phyloP scores from a whole-genome alignment of 805 yeast species.

The Candida xyloterini region DNA sequence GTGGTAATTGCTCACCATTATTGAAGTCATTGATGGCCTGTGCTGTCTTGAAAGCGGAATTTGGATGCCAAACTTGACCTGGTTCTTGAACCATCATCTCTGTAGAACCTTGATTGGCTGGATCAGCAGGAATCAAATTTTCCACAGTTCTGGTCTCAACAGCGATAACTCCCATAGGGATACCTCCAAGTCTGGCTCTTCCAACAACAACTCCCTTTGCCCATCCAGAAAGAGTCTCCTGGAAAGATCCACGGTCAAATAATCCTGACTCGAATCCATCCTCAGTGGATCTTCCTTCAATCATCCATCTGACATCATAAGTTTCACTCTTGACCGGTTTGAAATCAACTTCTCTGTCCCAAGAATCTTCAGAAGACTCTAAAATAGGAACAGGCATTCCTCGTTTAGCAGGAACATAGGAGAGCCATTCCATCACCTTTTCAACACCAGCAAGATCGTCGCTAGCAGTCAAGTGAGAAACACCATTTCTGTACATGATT shows the following conservation, averaged over 20 bases:
- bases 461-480: slow-evolving; percentile 93
- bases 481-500: slow-evolving; percentile 98
- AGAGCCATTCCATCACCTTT: slow-evolving; percentile 92
- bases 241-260: slow-evolving; percentile 91
- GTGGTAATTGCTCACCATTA: slow-evolving; percentile 95
- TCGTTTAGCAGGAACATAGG: slow-evolving; percentile 89
- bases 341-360: slow-evolving; percentile 93
- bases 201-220: slow-evolving; percentile 98
- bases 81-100: slow-evolving; percentile 90
- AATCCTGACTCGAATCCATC: slow-evolving; percentile 82
- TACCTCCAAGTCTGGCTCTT: slow-evolving; percentile 98
- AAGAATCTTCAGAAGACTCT: slow-evolving; percentile 66
- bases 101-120: slow-evolving; percentile 94
- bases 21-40: slow-evolving; percentile 98
- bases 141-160: slow-evolving; percentile 92
- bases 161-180: slow-evolving; percentile 96
- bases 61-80: slow-evolving; percentile 99
- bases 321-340: slow-evolving; percentile 68
- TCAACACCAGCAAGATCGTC: slow-evolving; percentile 97
- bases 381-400: slow-evolving; percentile 87
- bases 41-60: slow-evolving; percentile 98
- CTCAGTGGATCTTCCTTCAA: slow-evolving; percentile 73
- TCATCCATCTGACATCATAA: slow-evolving; percentile 93
- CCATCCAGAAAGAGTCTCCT: slow-evolving; percentile 97
- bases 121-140: slow-evolving; percentile 93